Evolutionary conservation across 768 basidiomycete genomes (phyloP), one percentile per base, ranked within the genome.

Genomic region (Kwoniella dejecticola): DNA sequence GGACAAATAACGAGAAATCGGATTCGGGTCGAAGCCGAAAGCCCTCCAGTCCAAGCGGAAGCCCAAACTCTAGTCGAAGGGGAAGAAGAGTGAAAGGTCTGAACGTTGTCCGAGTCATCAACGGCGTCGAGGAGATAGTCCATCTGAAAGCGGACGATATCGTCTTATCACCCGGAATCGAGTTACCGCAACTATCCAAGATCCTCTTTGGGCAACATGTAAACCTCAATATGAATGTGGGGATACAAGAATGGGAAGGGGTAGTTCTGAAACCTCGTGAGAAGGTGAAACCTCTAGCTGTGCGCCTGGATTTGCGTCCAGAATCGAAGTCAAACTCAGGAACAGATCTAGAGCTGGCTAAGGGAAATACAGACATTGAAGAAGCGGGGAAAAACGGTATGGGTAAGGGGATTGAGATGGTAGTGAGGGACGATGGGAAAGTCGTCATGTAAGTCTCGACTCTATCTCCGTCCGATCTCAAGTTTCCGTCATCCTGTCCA

Each of bases 91-190:
- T 63, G 4, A 57, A 30, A 33, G 62, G 54, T 27, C 40, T 63
- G 19, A 45, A 41, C 12, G 46, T 63, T 4, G 26, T 33, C 1
- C 62, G 49, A 29, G 33, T 30, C 12, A 50, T 52, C 17, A 52
- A 63, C 21, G 62, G 56, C 12, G 41, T 57, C 41, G 31, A 49
- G 13, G 55, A 63, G 53, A 52, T 40, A 8, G 31, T 50, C 6
- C 45, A 49, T 47, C 24, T 88, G n/a, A 76, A 82, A 0, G 86
- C 88, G 17, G 86, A 86, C 5, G 82, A 87, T 60, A 84, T 91
- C 63, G 79, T 93, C 42, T 76, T 93, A 52, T 83, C 86, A 29
- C 88, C 88, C 10, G 91, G 91, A 11, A 87, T 89, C 17, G 92
- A 91, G 90, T 88, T 89, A 0, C 81, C 87, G 13, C 69, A 70